phyloP scores from a whole-genome alignment of 306 rosid species.

The Erythrophleum fordii region DNA sequence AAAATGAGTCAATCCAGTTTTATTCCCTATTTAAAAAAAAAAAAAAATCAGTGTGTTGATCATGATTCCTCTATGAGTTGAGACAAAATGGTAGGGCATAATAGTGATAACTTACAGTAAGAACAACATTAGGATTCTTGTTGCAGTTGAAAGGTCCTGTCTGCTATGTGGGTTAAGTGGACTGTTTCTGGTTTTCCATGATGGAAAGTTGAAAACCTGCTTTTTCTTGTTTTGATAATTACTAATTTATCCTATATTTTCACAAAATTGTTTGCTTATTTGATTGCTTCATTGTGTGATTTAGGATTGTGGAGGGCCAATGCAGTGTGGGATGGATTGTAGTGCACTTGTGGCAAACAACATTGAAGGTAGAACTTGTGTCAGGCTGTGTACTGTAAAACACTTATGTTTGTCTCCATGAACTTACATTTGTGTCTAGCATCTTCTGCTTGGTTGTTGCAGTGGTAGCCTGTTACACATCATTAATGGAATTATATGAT shows the following conservation, averaged over 20 bases:
- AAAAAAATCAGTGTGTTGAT: neutral
- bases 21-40: too few species aligned
- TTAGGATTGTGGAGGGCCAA: constrained; percentile 91
- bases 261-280: constrained; percentile 26
- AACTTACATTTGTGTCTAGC: constrained; percentile 6
- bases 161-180: neutral
- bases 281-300: constrained; percentile 36
- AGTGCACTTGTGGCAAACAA: constrained; percentile 74
- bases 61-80: neutral
- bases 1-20: constrained; percentile 11
- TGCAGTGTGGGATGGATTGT: constrained; percentile 83
- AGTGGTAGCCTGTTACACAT: constrained; percentile 5
- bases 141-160: constrained; percentile 23
- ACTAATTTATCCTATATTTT: constrained; percentile 7
- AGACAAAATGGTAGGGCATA: constrained; percentile 8
- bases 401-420: constrained; percentile 22
- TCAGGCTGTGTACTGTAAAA: neutral
- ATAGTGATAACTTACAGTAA: constrained; percentile 7
- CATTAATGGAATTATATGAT: constrained; percentile 10
- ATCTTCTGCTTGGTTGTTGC: constrained; percentile 3
- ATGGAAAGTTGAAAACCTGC: neutral
- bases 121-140: constrained; percentile 19
- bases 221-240: neutral
- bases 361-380: constrained; percentile 60
- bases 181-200: constrained; percentile 23